These are phyloP conservation scores for Colletotrichum viniferum DNA, from an alignment of 2,329 filamentous ascomycete genomes.

Conservation along the genomic window DNA sequence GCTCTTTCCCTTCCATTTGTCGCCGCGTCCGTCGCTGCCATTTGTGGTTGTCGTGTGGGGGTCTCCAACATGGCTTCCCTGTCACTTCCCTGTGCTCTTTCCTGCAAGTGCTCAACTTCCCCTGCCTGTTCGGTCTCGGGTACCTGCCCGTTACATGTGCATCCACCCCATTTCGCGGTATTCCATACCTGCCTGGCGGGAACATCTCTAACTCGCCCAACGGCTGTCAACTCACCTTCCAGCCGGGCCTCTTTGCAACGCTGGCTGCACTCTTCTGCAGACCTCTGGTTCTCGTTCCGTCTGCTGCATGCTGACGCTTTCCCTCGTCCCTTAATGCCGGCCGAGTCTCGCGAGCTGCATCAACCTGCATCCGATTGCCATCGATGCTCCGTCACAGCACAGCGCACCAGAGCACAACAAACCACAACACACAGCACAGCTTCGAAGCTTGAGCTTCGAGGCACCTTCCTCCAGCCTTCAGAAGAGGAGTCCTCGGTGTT, in stretches of 20 bases:
- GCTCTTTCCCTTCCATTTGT: neutral
- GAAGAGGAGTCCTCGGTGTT: neutral
- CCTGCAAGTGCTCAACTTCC: conserved; percentile 7
- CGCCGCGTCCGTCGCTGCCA: neutral
- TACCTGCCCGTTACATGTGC: neutral
- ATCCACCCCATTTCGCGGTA: neutral
- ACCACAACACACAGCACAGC: neutral
- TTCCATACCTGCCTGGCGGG: neutral
- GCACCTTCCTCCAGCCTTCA: neutral
- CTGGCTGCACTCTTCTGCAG: neutral
- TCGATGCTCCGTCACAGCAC: neutral
- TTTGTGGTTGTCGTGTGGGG: conserved; percentile 14
- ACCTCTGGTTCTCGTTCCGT: conserved; percentile 4
- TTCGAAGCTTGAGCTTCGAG: neutral
- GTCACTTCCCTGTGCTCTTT: neutral
- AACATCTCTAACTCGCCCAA: neutral
- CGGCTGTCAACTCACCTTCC: neutral
- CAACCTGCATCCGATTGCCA: neutral
- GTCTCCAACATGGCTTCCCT: conserved; percentile 12
- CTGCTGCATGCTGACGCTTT: neutral
- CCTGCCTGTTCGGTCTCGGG: conserved; percentile 2
- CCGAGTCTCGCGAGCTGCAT: conserved; percentile 1
- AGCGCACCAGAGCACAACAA: neutral
- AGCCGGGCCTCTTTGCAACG: neutral
- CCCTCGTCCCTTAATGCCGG: neutral